Evolutionary conservation across 768 basidiomycete species (phyloP).

Genomic region (Candolleomyces aberdarensis): DNA sequence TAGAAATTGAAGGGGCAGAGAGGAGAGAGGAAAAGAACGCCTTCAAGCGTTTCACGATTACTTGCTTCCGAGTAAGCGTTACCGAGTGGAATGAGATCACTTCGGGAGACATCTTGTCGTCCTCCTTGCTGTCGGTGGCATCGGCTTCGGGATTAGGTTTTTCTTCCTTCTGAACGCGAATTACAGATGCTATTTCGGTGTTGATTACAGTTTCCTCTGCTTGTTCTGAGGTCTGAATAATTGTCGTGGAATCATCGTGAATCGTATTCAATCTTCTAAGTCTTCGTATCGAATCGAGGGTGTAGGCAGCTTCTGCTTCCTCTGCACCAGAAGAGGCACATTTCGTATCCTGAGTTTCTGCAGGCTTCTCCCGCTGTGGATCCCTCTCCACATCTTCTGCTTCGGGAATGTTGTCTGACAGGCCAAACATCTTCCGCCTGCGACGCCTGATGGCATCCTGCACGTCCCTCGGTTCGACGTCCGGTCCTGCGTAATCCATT

Average conservation of each 20-base stretch:
- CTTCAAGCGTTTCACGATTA: background rate
- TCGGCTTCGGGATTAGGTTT: background rate
- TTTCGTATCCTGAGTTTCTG: background rate
- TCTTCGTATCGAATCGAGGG: background rate
- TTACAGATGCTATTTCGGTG: background rate
- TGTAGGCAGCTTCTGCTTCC: background rate
- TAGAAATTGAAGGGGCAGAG: slow-evolving; percentile 49
- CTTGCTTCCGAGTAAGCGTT: background rate
- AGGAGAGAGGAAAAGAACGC: slow-evolving; percentile 35
- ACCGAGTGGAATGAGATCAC: background rate
- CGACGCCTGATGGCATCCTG: slow-evolving; percentile 39
- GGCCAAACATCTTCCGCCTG: slow-evolving; percentile 22
- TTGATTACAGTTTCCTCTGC: background rate
- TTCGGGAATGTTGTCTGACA: background rate
- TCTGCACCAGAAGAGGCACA: background rate
- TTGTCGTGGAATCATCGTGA: slow-evolving; percentile 19
- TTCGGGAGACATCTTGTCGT: background rate
- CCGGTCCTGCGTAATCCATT: slow-evolving; percentile 65
- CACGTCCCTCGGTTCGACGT: slow-evolving; percentile 56
- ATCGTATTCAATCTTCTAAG: slow-evolving; percentile 6
- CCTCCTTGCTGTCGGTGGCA: background rate
- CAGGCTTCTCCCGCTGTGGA: background rate
- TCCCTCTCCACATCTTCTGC: background rate
- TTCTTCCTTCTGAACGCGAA: background rate
- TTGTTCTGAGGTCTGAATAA: background rate